These are phyloP conservation scores for Lactarius psammicola DNA, from an alignment of 768 basidiomycete species.

Conservation along the genomic window DNA sequence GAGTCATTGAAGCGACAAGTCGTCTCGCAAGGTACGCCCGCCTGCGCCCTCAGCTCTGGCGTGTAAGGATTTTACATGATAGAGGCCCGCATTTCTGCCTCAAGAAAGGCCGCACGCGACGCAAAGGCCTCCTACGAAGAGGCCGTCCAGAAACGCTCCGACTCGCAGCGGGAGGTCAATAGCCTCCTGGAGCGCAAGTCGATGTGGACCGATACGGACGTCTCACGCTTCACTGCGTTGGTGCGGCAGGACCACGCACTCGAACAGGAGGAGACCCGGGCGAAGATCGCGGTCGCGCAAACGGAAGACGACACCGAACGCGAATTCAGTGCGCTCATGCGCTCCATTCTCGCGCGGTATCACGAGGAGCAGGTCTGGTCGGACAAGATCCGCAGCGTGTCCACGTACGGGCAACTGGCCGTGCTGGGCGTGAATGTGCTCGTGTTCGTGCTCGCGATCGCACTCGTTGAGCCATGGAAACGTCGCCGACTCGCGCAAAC, in stretches of 20 bases:
- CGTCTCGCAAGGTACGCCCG: conserved; percentile 69
- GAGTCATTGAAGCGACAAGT: conserved; percentile 78
- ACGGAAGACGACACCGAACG: conserved; percentile 81
- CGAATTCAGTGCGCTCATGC: conserved; percentile 86
- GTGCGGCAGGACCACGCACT: conserved; percentile 87
- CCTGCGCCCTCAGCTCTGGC: neutral
- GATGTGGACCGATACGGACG: conserved; percentile 87
- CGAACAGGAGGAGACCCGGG: conserved; percentile 72
- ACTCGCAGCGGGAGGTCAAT: conserved; percentile 94
- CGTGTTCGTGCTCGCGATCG: conserved; percentile 87
- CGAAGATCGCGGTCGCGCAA: conserved; percentile 64
- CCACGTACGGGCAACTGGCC: conserved; percentile 88
- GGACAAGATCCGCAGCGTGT: conserved; percentile 95
- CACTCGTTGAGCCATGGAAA: conserved; percentile 97
- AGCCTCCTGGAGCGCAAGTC: conserved; percentile 93
- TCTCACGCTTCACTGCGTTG: conserved; percentile 82
- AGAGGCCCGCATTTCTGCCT: conserved; percentile 73
- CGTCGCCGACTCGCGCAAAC: conserved; percentile 80
- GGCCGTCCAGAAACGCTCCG: conserved; percentile 76
- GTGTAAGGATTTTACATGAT: conserved; percentile 20
- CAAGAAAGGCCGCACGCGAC: conserved; percentile 62
- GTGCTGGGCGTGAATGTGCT: conserved; percentile 85
- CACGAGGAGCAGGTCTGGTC: conserved; percentile 99
- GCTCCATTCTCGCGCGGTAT: conserved; percentile 84
- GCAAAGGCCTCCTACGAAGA: conserved; percentile 76